Base-by-base conservation (phyloP, 306 rosid species). In the Pachyrhizus erosus region DNA sequence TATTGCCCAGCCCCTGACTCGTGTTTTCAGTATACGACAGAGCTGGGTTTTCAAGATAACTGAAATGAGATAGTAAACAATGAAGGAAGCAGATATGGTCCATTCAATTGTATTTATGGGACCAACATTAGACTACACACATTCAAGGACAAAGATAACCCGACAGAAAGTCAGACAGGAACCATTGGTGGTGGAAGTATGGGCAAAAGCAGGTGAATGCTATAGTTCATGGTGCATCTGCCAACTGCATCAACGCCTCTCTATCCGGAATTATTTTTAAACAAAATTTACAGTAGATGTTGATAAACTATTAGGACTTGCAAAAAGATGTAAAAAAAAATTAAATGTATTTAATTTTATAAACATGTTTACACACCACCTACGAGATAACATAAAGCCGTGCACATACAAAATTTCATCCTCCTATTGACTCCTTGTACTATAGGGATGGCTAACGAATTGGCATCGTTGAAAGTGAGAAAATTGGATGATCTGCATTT, bases 401-500 rank as follows among this genome's bases (percentile, higher is more conserved):
- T 7, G 70, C 45, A 37, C 9, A 21, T 1, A 43, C 45, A 43
- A 23, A 70, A 24, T 6, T 70, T 13, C 6, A 23, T 43, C 37
- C 57, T 45, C 58, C 49, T 33, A 23, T 39, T 43, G 57, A 23
- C 55, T 8, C 17, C 37, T 21, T 42, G 7, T 20, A 10, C n/a
- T 66, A 2, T 2, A 21, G 46, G 46, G 26, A 58, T 68, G 40
- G 24, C 12, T 70, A 61, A 24, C 73, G 3, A 76, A 34, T 60
- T 70, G 66, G 48, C 55, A 23, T 5, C 2, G 76, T 39, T 29
- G 34, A 1, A 12, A 21, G 15, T 48, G 71, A 65, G 65, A 75
- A 65, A 65, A 73, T 66, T 17, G 39, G 39, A 74, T 51, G 57
- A 77, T 78, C 73, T 68, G 57, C 69, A 67, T 67, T 78, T 77